phyloP scores from a whole-genome alignment of 208 protist genomes.

The Acanthamoeba lugdunensis region DNA sequence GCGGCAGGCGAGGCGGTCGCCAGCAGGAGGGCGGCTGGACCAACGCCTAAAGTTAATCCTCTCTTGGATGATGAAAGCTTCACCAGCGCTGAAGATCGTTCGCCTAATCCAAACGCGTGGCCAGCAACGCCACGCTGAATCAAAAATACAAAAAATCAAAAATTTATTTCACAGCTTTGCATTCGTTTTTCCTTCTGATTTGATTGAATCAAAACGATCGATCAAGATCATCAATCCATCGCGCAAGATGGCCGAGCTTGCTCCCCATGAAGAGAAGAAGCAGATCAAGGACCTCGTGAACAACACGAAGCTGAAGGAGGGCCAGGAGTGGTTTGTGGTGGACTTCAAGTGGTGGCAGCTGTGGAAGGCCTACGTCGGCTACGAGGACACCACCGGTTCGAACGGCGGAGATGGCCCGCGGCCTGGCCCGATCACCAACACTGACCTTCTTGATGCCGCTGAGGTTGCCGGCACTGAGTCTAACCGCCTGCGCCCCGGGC shows the following conservation, averaged over 20 bases:
- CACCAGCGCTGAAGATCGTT: too few relatives aligned
- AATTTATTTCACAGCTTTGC: not conserved
- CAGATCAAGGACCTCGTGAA: slow-evolving; percentile 27
- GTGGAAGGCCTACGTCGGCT: slow-evolving; percentile 61
- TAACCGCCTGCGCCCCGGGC: not conserved
- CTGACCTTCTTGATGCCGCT: not conserved
- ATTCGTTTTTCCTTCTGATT: not conserved
- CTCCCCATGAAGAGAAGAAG: slow-evolving; percentile 21
- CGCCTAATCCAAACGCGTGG: too few relatives aligned
- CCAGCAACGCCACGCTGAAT: too few relatives aligned
- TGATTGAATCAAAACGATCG: too few relatives aligned
- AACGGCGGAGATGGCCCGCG: not conserved
- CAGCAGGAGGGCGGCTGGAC: not conserved
- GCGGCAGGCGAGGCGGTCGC: not conserved
- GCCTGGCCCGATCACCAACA: slow-evolving; percentile 65
- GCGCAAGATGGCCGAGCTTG: not conserved
- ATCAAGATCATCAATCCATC: too few relatives aligned
- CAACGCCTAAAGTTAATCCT: not conserved
- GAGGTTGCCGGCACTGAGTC: not conserved
- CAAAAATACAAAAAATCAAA: not conserved
- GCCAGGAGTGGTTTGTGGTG: slow-evolving; percentile 47
- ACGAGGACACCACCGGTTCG: not conserved
- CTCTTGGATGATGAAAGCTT: too few relatives aligned
- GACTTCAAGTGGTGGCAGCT: slow-evolving; percentile 41
- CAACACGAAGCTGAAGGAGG: slow-evolving; percentile 1